Evolutionary conservation across 305 asterid genomes (phyloP).

Genomic region (Caryopteris hybrid): DNA sequence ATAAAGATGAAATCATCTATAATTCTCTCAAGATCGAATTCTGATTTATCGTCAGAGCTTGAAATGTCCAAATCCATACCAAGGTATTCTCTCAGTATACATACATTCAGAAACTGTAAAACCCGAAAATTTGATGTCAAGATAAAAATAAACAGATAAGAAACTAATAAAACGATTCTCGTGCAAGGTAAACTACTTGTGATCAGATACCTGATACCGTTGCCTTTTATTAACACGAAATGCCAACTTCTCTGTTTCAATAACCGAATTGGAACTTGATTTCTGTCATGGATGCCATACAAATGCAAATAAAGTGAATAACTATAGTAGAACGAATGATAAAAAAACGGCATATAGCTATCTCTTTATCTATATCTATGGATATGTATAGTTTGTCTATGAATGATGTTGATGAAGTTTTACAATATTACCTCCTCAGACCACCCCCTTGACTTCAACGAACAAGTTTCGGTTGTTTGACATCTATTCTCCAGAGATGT

Average conservation of each 20-base stretch:
- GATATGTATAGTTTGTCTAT: background rate
- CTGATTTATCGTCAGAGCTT: conserved; percentile 24
- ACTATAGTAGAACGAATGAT: background rate
- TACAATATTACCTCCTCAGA: conserved; percentile 2
- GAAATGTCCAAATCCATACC: conserved; percentile 39
- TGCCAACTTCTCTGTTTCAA: background rate
- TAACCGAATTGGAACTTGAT: background rate
- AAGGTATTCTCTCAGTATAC: conserved; percentile 49
- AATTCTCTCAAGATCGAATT: conserved; percentile 36
- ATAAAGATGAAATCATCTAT: conserved; percentile 58
- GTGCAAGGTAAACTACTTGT: background rate
- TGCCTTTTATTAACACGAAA: background rate
- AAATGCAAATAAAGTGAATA: background rate
- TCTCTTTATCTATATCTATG: background rate
- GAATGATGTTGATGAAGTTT: background rate
- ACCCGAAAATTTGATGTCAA: background rate
- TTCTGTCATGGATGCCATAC: background rate
- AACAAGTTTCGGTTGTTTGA: background rate
- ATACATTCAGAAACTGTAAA: conserved; percentile 45
- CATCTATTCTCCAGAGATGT: background rate
- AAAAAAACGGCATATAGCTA: background rate
- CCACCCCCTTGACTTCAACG: background rate
- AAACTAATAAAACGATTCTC: background rate
- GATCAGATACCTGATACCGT: conserved; percentile 24
- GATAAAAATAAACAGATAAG: background rate